phyloP scores from a whole-genome alignment of 2,329 filamentous ascomycete species.

The Sporothrix schenckii region DNA sequence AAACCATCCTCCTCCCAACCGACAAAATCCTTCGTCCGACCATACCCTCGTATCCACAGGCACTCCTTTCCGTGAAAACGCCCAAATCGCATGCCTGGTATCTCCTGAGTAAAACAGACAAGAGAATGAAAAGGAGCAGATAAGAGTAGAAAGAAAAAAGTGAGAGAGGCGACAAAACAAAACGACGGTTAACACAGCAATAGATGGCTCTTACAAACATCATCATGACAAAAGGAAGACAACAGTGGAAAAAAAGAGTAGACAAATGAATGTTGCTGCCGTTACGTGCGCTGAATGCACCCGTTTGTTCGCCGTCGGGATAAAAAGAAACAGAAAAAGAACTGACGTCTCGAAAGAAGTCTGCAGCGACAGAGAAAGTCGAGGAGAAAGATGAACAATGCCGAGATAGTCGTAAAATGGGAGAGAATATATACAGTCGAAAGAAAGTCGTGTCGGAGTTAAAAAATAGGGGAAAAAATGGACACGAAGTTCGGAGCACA shows the following conservation, averaged over 20 bases:
- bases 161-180: not conserved
- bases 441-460: not conserved
- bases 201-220: not conserved
- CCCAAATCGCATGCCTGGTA: conserved; percentile 22
- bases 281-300: not conserved
- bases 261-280: not conserved
- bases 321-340: not conserved
- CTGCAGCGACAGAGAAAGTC: conserved; percentile 1
- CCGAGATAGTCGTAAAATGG: not conserved
- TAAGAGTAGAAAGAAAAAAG: not conserved
- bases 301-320: not conserved
- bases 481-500: not conserved
- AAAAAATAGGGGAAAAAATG: not conserved
- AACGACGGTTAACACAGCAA: not conserved
- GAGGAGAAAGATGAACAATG: not conserved
- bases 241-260: not conserved
- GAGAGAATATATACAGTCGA: conserved; percentile 19
- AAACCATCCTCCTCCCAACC: not conserved
- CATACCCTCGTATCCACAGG: not conserved
- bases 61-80: not conserved
- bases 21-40: too few relatives aligned
- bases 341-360: not conserved
- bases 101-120: not conserved
- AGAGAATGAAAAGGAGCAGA: not conserved
- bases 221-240: not conserved